Evolutionary conservation across 73 alveolate species (phyloP).

Genomic region (Stentor roeselii): DNA sequence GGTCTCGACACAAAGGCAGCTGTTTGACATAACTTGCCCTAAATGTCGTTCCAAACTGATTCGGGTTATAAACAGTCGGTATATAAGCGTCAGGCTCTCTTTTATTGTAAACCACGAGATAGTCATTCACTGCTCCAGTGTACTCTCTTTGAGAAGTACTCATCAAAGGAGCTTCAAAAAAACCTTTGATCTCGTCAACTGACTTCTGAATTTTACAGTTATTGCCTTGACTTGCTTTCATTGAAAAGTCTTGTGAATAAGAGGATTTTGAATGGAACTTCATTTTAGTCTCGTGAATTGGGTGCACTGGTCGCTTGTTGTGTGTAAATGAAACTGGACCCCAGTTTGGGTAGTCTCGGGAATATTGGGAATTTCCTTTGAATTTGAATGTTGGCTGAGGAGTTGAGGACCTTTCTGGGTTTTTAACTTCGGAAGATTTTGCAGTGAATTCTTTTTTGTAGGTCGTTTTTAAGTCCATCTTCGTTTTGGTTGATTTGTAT

Average conservation of each 20-base stretch:
- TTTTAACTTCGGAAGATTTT: not conserved
- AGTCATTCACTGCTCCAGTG: not conserved
- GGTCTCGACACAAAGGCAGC: not conserved
- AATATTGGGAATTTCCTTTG: not conserved
- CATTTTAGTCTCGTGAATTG: slow-evolving; percentile 10
- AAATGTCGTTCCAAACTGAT: not conserved
- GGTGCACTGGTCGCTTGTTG: not conserved
- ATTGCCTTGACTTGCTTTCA: not conserved
- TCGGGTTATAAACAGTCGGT: not conserved
- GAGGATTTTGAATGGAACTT: not conserved
- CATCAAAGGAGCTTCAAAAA: not conserved
- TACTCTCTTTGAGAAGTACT: not conserved
- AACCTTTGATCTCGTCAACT: too few relatives aligned
- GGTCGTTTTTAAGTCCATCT: slow-evolving; percentile 7
- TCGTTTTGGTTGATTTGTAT: not conserved
- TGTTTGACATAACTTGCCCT: not conserved
- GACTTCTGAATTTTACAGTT: not conserved
- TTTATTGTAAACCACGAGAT: not conserved
- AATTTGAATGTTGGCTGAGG: slow-evolving; percentile 19
- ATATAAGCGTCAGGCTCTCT: not conserved
- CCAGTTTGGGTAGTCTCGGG: slow-evolving; percentile 9
- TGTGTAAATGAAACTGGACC: not conserved
- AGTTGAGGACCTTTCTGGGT: not conserved
- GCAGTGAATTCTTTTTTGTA: not conserved
- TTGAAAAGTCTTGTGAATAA: not conserved